Conservation (phyloP, 202 grass and related monocot genomes). For the Panicum virgatum region DNA sequence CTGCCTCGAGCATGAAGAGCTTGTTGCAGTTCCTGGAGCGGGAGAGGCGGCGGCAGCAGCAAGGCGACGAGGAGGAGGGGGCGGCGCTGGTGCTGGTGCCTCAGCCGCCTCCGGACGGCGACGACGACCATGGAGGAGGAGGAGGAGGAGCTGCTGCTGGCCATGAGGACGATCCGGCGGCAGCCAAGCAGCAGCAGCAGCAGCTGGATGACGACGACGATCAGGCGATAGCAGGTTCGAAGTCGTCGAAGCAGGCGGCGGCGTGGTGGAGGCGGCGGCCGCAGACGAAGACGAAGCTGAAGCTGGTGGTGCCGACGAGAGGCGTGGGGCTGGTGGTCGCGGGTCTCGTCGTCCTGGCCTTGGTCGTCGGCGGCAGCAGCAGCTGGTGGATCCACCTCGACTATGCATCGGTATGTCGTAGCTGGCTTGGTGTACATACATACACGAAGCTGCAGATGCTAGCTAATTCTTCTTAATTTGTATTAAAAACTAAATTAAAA, state of each 20-base stretch:
- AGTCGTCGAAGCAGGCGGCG: too few relatives aligned
- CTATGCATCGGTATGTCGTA: not conserved
- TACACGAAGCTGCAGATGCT: too few relatives aligned
- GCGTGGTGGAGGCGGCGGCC: not conserved
- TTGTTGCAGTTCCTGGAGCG: not conserved
- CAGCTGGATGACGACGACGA: not conserved
- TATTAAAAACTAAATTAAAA: too few relatives aligned
- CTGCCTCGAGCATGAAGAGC: too few relatives aligned
- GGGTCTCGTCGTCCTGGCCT: slow-evolving; percentile 31
- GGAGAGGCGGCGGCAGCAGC: too few relatives aligned
- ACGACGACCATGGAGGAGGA: too few relatives aligned
- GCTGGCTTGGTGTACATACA: too few relatives aligned
- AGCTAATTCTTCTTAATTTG: too few relatives aligned
- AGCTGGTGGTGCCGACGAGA: slow-evolving; percentile 32
- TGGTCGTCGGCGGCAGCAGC: slow-evolving; percentile 13
- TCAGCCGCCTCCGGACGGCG: not conserved
- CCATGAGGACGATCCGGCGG: too few relatives aligned
- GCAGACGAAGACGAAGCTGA: not conserved
- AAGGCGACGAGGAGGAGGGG: slow-evolving; percentile 17
- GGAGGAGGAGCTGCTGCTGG: too few relatives aligned
- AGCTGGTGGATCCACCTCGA: slow-evolving; percentile 18
- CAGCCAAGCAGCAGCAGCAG: not conserved
- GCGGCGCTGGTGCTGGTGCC: not conserved
- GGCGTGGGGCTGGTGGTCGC: slow-evolving; percentile 39
- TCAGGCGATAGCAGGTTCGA: not conserved